Conservation (phyloP, 2,329 filamentous ascomycete species). For the Monosporascus cannonballus region DNA sequence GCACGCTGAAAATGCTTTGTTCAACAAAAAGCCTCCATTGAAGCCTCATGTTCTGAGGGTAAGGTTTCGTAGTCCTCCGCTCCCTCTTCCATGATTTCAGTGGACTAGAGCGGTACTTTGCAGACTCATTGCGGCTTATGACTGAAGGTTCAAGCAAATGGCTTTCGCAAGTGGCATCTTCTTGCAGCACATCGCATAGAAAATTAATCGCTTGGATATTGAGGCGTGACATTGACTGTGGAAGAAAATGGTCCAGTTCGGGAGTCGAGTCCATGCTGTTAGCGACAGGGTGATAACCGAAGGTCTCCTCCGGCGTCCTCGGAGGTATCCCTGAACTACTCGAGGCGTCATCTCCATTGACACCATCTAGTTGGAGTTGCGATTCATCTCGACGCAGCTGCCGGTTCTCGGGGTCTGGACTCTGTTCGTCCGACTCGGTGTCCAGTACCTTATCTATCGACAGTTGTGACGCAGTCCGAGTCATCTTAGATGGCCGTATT, state of each 20-base stretch:
- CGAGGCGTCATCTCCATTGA: conserved; percentile 15
- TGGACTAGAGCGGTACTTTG: conserved; percentile 20
- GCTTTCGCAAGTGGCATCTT: conserved; percentile 47
- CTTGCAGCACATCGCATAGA: conserved; percentile 53
- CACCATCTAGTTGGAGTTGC: conserved; percentile 15
- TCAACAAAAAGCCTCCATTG: conserved; percentile 58
- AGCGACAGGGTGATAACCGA: conserved; percentile 8
- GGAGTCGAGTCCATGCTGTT: conserved; percentile 11
- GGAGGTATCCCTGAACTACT: conserved; percentile 14
- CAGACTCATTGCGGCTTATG: conserved; percentile 19
- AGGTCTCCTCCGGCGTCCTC: conserved; percentile 13
- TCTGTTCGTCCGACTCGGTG: conserved; percentile 7
- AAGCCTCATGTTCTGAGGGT: conserved; percentile 28
- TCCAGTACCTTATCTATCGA: conserved; percentile 13
- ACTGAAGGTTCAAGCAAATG: conserved; percentile 38
- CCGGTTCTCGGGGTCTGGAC: conserved; percentile 6
- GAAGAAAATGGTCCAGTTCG: conserved; percentile 34
- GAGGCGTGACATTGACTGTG: conserved; percentile 51
- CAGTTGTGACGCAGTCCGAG: conserved; percentile 15
- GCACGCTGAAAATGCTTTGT: conserved; percentile 58
- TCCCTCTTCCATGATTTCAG: conserved; percentile 29
- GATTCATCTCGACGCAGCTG: conserved; percentile 7
- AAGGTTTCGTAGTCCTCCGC: conserved; percentile 16
- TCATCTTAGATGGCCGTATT: conserved; percentile 13
- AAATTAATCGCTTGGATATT: conserved; percentile 53